Conservation (phyloP, 805 yeast species). For the Helenozyma baotianmanensis region DNA sequence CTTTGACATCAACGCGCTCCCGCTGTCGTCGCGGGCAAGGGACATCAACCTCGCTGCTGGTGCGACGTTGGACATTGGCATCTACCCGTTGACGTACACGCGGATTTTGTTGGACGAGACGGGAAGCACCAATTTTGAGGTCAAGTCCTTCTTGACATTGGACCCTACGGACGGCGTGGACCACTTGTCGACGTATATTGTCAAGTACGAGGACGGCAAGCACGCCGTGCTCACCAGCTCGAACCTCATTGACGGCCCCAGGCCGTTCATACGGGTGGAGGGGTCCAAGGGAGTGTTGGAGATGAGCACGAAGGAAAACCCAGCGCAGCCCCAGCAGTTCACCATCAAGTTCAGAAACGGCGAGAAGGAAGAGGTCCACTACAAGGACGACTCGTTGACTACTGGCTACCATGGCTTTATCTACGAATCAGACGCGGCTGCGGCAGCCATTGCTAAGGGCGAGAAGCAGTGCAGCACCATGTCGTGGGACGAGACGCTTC, state of each 20-base stretch:
- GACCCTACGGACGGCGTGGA: constrained; percentile 38
- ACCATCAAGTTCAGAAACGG: constrained; percentile 29
- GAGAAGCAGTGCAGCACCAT: constrained; percentile 29
- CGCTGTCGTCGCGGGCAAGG: constrained; percentile 29
- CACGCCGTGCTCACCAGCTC: constrained; percentile 36
- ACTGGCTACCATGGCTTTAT: constrained; percentile 46
- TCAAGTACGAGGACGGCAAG: constrained; percentile 36
- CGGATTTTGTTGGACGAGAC: constrained; percentile 35
- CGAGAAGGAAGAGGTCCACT: constrained; percentile 17
- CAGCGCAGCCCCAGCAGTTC: constrained; percentile 29
- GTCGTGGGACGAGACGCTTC: constrained; percentile 44
- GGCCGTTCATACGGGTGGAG: constrained; percentile 29
- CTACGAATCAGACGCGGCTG: constrained; percentile 54
- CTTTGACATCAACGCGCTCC: constrained; percentile 27
- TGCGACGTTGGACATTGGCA: constrained; percentile 51
- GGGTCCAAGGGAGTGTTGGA: constrained; percentile 31
- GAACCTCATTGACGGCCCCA: constrained; percentile 22
- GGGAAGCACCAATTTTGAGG: constrained; percentile 19
- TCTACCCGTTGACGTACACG: constrained; percentile 46
- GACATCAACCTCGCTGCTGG: constrained; percentile 52
- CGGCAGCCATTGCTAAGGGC: constrained; percentile 39
- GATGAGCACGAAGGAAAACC: constrained; percentile 24
- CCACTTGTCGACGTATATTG: constrained; percentile 32
- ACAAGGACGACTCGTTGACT: constrained; percentile 22
- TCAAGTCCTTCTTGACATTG: constrained; percentile 31